Evolutionary conservation across 23 red algal species (phyloP), one percentile per base, ranked within the genome.

Genomic region (Chondrus crispus): DNA sequence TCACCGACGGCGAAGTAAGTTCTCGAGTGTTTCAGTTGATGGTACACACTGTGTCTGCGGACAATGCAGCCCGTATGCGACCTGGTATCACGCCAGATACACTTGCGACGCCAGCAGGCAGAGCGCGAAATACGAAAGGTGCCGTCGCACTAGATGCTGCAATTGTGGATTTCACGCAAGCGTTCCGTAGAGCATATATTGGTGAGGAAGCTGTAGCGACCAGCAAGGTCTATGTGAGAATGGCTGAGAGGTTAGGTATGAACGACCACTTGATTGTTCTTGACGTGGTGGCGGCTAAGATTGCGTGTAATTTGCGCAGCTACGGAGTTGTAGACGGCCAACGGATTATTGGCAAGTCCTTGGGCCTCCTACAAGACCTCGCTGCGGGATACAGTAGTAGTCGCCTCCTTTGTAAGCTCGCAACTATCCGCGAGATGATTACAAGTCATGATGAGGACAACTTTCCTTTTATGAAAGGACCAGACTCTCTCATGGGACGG

Each of bases 381-480:
- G 94, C 94, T 44, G 66, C 74, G 16, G 94, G 94, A 32, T 90
- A 96, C 80, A 91, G 87, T 38, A 90, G 84, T 50, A 81, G 94
- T 48, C 80, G 94, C 5, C 81, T 96, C 19, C 71, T 96, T 12
- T 89, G 94, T 88, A 90, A 91, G 37, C 57, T 96, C 68, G 40
- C 74, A 4, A 96, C 94, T 2, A 69, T 96, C 35, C 88, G 88
- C 8, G 80, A 92, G 30, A 96, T 96, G 94, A 58, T 96, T 41
- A 48, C 50, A 32, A 92, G 87, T 37, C 94, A 96, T 74, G 94
- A 88, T 48, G 94, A 96, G 58, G 88, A 91, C 5, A 63, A 69
- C 30, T 96, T 96, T 62, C 94, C 89, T 28, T 96, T 96, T 41
- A 96, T 96, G 94, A 90, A 84, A 63, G 94, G 94, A 46, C 85